These are phyloP conservation scores for Eucalyptus victrix DNA, from an alignment of 345 rosid species.

Conservation along the genomic window DNA sequence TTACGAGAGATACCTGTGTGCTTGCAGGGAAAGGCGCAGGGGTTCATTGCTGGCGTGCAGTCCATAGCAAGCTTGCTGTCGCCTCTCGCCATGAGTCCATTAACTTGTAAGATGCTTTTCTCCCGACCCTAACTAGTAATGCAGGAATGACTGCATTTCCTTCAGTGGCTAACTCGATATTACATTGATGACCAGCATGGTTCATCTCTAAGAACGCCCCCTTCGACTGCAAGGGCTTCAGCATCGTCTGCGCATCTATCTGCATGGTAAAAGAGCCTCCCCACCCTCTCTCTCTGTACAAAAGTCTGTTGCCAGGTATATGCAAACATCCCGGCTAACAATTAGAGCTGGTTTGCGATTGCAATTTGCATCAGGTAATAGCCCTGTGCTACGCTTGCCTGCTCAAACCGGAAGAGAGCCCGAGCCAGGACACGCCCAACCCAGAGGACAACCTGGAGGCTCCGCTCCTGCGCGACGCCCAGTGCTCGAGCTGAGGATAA, in stretches of 20 bases:
- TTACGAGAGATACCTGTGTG: not conserved
- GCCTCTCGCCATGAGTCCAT: slow-evolving; percentile 42
- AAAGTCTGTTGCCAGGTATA: not conserved
- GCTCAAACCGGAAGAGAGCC: not conserved
- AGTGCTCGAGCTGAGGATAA: not conserved
- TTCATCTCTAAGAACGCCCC: slow-evolving; percentile 30
- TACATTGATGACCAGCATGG: slow-evolving; percentile 13
- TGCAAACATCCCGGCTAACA: not conserved
- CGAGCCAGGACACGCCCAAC: not conserved
- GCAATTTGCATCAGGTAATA: not conserved
- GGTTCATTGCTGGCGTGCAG: slow-evolving; percentile 42
- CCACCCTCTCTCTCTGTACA: not conserved
- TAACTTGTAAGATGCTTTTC: slow-evolving; percentile 21
- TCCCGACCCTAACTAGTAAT: not conserved
- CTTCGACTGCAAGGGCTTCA: slow-evolving; percentile 44
- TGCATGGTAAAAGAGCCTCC: slow-evolving; percentile 18
- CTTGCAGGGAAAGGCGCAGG: slow-evolving; percentile 43
- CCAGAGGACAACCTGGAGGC: not conserved
- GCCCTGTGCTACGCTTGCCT: slow-evolving; percentile 3
- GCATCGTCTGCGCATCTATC: slow-evolving; percentile 24
- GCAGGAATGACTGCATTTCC: not conserved
- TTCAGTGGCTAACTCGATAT: not conserved
- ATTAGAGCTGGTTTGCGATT: not conserved
- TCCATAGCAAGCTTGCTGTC: slow-evolving; percentile 34
- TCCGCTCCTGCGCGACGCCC: not conserved